Conservation (phyloP, 768 basidiomycete species). For the Leccinum fibrillosum region DNA sequence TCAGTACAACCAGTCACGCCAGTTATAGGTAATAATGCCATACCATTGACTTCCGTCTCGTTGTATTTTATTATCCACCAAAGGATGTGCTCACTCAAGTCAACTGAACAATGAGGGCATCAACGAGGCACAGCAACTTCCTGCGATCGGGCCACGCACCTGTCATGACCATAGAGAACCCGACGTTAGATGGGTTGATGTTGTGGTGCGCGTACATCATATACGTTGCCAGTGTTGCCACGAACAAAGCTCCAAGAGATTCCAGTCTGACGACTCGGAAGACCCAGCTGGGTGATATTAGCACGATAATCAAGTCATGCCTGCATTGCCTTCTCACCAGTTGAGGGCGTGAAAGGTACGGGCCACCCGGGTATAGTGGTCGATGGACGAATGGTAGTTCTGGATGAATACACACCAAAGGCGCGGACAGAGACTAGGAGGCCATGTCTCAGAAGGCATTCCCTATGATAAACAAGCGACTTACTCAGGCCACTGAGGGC, state of each 20-base stretch:
- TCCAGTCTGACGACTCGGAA: slow-evolving; percentile 40
- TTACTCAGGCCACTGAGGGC: slow-evolving; percentile 15
- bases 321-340: slow-evolving; percentile 2
- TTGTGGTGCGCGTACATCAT: slow-evolving; percentile 31
- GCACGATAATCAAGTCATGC: background rate
- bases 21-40: background rate
- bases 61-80: slow-evolving; percentile 26
- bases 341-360: slow-evolving; percentile 32
- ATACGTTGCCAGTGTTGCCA: slow-evolving; percentile 28
- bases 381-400: slow-evolving; percentile 31
- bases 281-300: slow-evolving; percentile 26
- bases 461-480: background rate
- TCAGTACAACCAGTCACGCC: slow-evolving; percentile 2
- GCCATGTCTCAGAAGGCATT: background rate
- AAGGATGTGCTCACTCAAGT: slow-evolving; percentile 8
- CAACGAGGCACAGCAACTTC: background rate
- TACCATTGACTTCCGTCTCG: slow-evolving; percentile 11
- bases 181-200: slow-evolving; percentile 18
- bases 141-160: slow-evolving; percentile 1
- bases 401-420: slow-evolving; percentile 30
- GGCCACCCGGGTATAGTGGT: slow-evolving; percentile 30
- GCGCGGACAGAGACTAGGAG: slow-evolving; percentile 37
- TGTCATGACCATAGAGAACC: slow-evolving; percentile 11
- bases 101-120: background rate
- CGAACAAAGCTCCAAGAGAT: slow-evolving; percentile 39